Conservation (phyloP, 257 asterid genomes). For the Plantago ovata region DNA sequence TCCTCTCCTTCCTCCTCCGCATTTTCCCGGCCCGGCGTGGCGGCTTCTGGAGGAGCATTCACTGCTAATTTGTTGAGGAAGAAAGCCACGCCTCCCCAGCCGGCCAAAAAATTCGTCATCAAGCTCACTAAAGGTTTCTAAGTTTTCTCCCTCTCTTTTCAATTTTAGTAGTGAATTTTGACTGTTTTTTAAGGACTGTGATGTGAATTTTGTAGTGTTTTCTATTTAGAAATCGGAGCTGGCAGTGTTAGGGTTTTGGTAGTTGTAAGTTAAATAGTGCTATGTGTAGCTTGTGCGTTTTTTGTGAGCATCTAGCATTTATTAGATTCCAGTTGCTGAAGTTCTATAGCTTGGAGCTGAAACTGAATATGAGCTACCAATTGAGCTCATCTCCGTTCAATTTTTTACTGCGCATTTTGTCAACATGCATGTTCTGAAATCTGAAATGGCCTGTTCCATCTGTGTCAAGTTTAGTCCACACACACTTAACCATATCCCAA, state of each 20-base stretch:
- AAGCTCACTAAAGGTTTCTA: conserved; percentile 68
- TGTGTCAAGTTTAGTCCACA: too few species aligned
- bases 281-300: too few species aligned
- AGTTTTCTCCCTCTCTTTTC: neutral
- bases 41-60: conserved; percentile 46
- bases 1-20: conserved; percentile 38
- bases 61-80: conserved; percentile 74
- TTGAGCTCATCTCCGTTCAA: neutral
- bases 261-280: neutral
- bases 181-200: neutral
- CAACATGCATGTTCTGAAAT: too few species aligned
- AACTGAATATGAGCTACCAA: neutral
- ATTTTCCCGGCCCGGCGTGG: conserved; percentile 28
- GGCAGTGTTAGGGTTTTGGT: conserved; percentile 7
- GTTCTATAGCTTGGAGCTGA: neutral
- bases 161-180: neutral
- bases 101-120: conserved; percentile 75
- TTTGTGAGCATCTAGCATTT: neutral
- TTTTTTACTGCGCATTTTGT: too few species aligned
- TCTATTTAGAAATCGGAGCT: too few species aligned
- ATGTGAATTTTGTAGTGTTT: neutral
- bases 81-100: conserved; percentile 84
- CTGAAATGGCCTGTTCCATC: too few species aligned
- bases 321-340: neutral
- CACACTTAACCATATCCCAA: too few species aligned